Base-by-base conservation (phyloP, 2,329 filamentous ascomycete genomes). In the Penicillium sp. region DNA sequence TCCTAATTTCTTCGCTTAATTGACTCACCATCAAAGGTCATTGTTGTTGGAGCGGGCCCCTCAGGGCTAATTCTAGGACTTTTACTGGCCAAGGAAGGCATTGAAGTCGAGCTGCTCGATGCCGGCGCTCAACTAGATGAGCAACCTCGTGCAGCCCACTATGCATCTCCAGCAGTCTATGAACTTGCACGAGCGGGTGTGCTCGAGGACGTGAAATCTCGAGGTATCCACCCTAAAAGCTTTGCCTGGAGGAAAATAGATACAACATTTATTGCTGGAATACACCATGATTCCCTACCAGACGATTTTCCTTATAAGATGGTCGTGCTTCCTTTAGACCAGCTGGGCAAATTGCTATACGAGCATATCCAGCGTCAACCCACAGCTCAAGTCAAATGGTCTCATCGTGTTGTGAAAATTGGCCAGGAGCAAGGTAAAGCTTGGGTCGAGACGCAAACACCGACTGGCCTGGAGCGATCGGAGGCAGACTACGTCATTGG, bases 121-220 rank as follows among this genome's bases (percentile, higher is more conserved):
- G 79, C 80, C 2, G 77, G 79, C 2, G 67, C 76, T 23, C 73
- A 79, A 50, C 75, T 87, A 42, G 83, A 86, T 71, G 75, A 80
- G 53, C 83, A 83, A 53, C 85, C 85, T 0, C 82, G 85, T 24
- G 85, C 85, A 13, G 82, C 84, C 2, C 83, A 87, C 68, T 87
- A 87, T 66, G 83, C 81, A 3, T 77, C 82, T 0, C 78, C 83
- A 1, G 84, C 83, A 1, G 79, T 84, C 39, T 81, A 80, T 34
- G 83, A 85, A 54, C 77, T 88, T 45, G 66, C 75, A 36, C 78
- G 82, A n/a, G 85, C 85, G 0, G 85, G 85, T 1, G 78, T 87
- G 10, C 71, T 87, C 16, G 77, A 80, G n/a, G 77, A 81, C 61
- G 71, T 82, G 13, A 73, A 74, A 19, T 64, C 67, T 8, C 67